Evolutionary conservation across 2,329 filamentous ascomycete species (phyloP).

Genomic region (Mycosphaerella sp.): DNA sequence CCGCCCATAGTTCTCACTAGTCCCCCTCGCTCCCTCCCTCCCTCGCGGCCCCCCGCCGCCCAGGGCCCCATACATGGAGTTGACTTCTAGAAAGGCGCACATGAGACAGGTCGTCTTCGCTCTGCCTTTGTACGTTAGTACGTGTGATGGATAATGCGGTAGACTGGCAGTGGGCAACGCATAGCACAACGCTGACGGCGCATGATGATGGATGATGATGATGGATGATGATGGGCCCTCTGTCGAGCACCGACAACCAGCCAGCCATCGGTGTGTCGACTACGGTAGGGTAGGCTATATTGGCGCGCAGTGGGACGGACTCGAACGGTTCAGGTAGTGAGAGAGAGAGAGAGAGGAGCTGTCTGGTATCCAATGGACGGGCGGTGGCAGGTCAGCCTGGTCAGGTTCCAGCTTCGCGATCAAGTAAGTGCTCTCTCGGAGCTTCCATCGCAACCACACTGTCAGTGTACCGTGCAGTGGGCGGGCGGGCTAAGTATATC

Average conservation of each 20-base stretch:
- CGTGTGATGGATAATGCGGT: no score
- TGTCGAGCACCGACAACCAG: no score
- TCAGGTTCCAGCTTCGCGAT: not conserved
- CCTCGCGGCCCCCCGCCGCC: no score
- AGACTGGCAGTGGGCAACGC: conserved; percentile 3
- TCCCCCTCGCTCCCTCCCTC: no score
- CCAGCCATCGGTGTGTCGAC: no score
- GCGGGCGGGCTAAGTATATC: conserved; percentile 10
- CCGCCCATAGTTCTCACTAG: conserved; percentile 12
- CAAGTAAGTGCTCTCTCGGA: not conserved
- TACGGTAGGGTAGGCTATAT: not conserved
- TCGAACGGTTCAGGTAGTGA: not conserved
- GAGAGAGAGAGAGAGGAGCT: not conserved
- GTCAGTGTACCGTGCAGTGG: not conserved
- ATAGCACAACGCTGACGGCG: conserved; percentile 18
- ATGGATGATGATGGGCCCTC: conserved; percentile 2
- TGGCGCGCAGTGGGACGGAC: not conserved
- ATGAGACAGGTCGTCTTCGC: conserved; percentile 24
- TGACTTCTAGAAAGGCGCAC: conserved; percentile 26
- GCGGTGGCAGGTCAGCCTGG: not conserved
- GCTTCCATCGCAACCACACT: conserved; percentile 7
- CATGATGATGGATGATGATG: conserved; percentile 5
- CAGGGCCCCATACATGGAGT: conserved; percentile 9
- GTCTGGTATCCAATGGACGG: conserved; percentile 6
- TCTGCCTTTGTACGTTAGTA: conserved; percentile 6